A percentile compares a stretch with the other conserved stretches of the same genome.
Evolutionary conservation across 352 stramenopile genomes (phyloP).

Genomic region (Pythium monospermum): DNA sequence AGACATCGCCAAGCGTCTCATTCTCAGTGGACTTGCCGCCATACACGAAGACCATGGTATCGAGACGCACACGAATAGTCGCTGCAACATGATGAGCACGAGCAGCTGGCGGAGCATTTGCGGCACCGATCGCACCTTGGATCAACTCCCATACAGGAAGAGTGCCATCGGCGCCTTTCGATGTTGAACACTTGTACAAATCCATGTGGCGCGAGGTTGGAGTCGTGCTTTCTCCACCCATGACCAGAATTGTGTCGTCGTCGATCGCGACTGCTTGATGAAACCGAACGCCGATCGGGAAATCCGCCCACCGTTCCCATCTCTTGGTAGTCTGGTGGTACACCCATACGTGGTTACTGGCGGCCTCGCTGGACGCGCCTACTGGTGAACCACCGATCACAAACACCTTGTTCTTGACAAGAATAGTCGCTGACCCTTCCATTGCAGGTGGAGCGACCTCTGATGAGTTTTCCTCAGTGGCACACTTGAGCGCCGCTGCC

Average conservation of each 20-base stretch:
- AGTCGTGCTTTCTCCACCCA: slow-evolving; percentile 70
- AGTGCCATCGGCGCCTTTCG: slow-evolving; percentile 53
- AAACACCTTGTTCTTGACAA: slow-evolving; percentile 62
- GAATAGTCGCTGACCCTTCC: slow-evolving; percentile 50
- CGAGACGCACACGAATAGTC: slow-evolving; percentile 63
- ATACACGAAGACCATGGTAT: slow-evolving; percentile 82
- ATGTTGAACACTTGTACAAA: slow-evolving; percentile 70
- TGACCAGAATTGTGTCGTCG: slow-evolving; percentile 71
- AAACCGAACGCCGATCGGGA: slow-evolving; percentile 72
- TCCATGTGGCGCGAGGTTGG: slow-evolving; percentile 80
- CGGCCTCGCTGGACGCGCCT: slow-evolving; percentile 9
- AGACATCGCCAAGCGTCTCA: slow-evolving; percentile 67
- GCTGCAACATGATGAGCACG: slow-evolving; percentile 69
- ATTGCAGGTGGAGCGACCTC: slow-evolving; percentile 19
- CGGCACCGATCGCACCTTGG: slow-evolving; percentile 55
- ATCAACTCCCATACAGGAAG: slow-evolving; percentile 73
- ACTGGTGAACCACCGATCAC: slow-evolving; percentile 54
- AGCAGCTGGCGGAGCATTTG: slow-evolving; percentile 52
- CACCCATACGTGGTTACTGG: slow-evolving; percentile 63
- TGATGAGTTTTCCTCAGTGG: slow-evolving; percentile 1
- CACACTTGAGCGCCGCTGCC: slow-evolving; percentile 31
- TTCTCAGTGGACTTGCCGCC: slow-evolving; percentile 72
- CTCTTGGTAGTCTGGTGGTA: slow-evolving; percentile 42
- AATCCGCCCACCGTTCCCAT: slow-evolving; percentile 79
- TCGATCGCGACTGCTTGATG: slow-evolving; percentile 74